These are phyloP conservation scores for Geotrichum siamense DNA, from an alignment of 1,139 yeast species.

Conservation along the genomic window DNA sequence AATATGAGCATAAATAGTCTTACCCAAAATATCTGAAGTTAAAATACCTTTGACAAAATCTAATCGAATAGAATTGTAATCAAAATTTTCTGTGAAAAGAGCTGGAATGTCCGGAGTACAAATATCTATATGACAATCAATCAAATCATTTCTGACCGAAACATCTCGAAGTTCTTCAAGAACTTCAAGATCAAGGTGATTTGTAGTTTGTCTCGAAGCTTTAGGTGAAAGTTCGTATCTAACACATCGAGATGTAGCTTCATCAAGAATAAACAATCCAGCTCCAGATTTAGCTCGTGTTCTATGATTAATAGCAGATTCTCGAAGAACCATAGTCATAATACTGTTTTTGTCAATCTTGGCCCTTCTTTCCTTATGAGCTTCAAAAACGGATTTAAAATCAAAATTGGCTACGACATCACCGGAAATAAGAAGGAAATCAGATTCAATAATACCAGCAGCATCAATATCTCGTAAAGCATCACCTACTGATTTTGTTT, in stretches of 20 bases:
- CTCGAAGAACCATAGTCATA: slow-evolving; percentile 85
- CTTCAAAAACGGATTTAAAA: slow-evolving; percentile 61
- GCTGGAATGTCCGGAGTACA: slow-evolving; percentile 95
- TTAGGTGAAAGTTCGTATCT: slow-evolving; percentile 56
- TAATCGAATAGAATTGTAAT: slow-evolving; percentile 74
- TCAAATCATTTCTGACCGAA: slow-evolving; percentile 77
- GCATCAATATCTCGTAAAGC: slow-evolving; percentile 94
- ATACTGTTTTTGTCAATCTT: slow-evolving; percentile 76
- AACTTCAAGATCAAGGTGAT: slow-evolving; percentile 62
- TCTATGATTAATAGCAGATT: slow-evolving; percentile 80
- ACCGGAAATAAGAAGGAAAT: slow-evolving; percentile 83
- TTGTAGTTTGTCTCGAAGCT: slow-evolving; percentile 16
- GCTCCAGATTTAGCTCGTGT: slow-evolving; percentile 63
- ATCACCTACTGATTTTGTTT: slow-evolving; percentile 89
- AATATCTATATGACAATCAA: slow-evolving; percentile 93
- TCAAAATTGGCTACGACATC: slow-evolving; percentile 91
- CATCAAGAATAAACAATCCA: slow-evolving; percentile 76
- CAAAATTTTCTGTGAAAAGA: slow-evolving; percentile 91
- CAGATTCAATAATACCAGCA: slow-evolving; percentile 81
- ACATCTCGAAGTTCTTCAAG: slow-evolving; percentile 74
- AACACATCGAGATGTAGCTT: slow-evolving; percentile 63
- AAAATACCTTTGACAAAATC: slow-evolving; percentile 90
- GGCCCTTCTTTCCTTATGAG: slow-evolving; percentile 63
- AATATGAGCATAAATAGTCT: slow-evolving; percentile 83
- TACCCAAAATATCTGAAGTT: slow-evolving; percentile 82